phyloP scores from a whole-genome alignment of 768 basidiomycete species.

The Podaxis pistillaris region DNA sequence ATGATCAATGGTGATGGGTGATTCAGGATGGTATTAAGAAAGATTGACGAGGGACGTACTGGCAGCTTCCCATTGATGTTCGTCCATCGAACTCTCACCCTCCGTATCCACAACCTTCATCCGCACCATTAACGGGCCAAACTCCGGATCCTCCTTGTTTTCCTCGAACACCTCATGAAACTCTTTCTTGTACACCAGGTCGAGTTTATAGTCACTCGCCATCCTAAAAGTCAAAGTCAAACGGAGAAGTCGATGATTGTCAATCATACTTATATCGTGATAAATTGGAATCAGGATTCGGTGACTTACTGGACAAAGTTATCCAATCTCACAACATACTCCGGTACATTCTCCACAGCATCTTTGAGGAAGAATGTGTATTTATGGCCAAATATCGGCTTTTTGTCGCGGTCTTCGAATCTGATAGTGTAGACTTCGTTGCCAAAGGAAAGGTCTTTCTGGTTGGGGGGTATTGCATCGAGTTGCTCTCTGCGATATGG shows the following conservation, averaged over 20 bases:
- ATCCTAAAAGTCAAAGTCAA: not conserved
- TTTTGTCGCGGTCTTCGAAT: conserved; percentile 69
- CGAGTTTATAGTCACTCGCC: conserved; percentile 12
- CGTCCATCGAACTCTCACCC: conserved; percentile 90
- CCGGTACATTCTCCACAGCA: conserved; percentile 96
- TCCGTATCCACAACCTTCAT: conserved; percentile 91
- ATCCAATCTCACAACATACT: conserved; percentile 96
- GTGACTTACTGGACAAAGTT: conserved; percentile 82
- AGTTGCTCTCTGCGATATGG: conserved; percentile 59
- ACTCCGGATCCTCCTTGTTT: conserved; percentile 77
- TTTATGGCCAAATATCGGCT: conserved; percentile 80
- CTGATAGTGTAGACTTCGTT: conserved; percentile 88
- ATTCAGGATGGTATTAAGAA: not conserved
- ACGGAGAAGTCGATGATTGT: not conserved
- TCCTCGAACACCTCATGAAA: conserved; percentile 90
- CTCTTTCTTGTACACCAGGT: conserved; percentile 66
- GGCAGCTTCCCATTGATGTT: conserved; percentile 98
- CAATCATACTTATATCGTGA: not conserved
- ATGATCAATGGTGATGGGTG: conserved; percentile 6
- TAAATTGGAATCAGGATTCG: not conserved
- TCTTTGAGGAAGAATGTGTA: conserved; percentile 94
- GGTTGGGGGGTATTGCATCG: conserved; percentile 63
- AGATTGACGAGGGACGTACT: conserved; percentile 56
- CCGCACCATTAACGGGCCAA: conserved; percentile 74
- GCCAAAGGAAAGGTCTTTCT: conserved; percentile 76